A percentile compares a stretch with the other conserved stretches of the same genome.
Conservation (phyloP, 2,329 filamentous ascomycete genomes). For the Verticillium zaregamsianum region DNA sequence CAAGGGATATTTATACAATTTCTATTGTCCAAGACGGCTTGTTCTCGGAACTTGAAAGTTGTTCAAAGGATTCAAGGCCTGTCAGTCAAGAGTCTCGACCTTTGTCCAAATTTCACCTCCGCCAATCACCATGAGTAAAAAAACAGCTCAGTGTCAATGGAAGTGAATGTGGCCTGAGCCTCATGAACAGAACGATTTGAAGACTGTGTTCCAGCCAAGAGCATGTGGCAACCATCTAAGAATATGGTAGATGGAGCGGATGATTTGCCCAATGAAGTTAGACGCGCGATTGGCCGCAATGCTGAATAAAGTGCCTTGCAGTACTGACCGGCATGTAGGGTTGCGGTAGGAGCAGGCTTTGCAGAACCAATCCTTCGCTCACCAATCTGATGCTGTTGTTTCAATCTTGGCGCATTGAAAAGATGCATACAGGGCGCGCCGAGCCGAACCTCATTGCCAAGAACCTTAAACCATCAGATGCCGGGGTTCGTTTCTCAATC, state of each 20-base stretch:
- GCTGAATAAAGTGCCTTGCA: neutral
- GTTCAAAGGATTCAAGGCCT: neutral
- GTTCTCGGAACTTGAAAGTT: neutral
- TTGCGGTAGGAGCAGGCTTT: neutral
- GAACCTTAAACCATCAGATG: neutral
- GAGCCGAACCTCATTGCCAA: neutral
- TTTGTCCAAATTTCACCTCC: neutral
- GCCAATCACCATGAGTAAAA: neutral
- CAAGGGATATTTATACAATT: neutral
- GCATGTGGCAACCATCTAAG: neutral
- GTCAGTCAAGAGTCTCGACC: neutral
- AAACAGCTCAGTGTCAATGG: neutral
- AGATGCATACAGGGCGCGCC: neutral
- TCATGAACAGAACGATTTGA: neutral
- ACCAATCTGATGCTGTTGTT: neutral
- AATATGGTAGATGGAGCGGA: neutral
- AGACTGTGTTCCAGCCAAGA: neutral
- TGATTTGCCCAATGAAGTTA: neutral
- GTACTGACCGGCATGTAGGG: neutral
- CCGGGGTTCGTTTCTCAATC: neutral
- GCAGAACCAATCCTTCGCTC: neutral
- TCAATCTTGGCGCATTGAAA: neutral
- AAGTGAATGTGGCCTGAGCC: neutral
- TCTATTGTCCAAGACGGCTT: neutral
- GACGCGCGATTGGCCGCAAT: neutral